phyloP scores from a whole-genome alignment of 2,329 filamentous ascomycete species.

The Colletotrichum phormii region DNA sequence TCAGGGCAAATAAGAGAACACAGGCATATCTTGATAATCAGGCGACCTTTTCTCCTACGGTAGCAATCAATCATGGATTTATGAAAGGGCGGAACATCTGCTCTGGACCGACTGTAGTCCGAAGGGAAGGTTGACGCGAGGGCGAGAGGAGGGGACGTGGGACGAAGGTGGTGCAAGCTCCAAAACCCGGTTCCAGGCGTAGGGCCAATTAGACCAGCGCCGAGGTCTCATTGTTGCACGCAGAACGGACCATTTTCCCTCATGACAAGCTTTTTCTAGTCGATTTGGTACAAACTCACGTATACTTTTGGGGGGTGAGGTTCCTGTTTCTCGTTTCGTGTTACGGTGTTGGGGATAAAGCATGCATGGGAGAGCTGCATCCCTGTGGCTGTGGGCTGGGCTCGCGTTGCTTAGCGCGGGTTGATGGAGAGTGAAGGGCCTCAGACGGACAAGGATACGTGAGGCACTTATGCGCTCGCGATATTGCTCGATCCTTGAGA shows the following conservation, averaged over 20 bases:
- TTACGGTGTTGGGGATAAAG: neutral
- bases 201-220: neutral
- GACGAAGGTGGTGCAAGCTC: neutral
- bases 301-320: too few species aligned
- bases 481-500: neutral
- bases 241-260: neutral
- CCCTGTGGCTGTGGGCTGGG: neutral
- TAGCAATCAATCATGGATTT: neutral
- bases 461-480: neutral
- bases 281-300: neutral
- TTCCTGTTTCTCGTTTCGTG: constrained; percentile 9
- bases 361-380: constrained; percentile 1
- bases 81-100: neutral
- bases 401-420: constrained; percentile 3
- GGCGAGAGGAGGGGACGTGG: neutral
- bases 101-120: neutral
- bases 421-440: neutral
- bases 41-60: neutral
- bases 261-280: constrained; percentile 17
- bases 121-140: constrained; percentile 17
- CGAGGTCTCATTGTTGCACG: constrained; percentile 5
- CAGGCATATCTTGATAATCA: constrained; percentile 25
- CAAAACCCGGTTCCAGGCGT: neutral
- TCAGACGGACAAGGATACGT: neutral
- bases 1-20: constrained; percentile 5